Conservation (phyloP, 1,139 yeast species). For the Saccharomycopsis hybrid region DNA sequence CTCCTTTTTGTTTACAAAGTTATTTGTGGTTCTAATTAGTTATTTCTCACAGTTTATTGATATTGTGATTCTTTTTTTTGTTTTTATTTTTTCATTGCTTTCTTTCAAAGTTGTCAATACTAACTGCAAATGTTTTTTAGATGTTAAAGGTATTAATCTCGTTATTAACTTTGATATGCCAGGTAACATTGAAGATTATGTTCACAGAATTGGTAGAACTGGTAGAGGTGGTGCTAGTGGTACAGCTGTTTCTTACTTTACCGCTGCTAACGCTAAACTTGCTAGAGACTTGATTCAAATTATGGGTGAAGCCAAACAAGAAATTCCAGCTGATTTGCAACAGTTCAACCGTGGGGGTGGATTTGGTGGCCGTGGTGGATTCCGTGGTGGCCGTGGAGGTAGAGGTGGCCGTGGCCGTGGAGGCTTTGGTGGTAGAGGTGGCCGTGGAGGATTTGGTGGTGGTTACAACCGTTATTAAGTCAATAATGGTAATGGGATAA, state of each 20-base stretch:
- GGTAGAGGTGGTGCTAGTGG: conserved; percentile 98
- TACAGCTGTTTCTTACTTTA: conserved; percentile 92
- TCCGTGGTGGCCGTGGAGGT: conserved; percentile 43
- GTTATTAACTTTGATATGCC: conserved; percentile 98
- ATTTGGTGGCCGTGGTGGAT: conserved; percentile 52
- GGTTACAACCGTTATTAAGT: conserved; percentile 1
- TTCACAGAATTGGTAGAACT: conserved; percentile 94
- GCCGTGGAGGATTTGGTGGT: conserved; percentile 26
- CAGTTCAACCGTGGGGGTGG: conserved; percentile 46
- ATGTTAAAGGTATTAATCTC: conserved; percentile 92
- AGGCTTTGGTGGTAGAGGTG: conserved; percentile 30
- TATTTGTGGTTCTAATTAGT: no score
- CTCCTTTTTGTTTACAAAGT: no score
- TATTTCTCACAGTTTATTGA: not conserved
- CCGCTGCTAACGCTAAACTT: conserved; percentile 77
- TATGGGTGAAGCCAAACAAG: conserved; percentile 93
- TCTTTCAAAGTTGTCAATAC: not conserved
- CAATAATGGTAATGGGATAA: no score
- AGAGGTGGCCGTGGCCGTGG: conserved; percentile 44
- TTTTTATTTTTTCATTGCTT: conserved; percentile 7
- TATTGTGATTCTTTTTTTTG: not conserved
- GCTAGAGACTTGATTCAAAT: conserved; percentile 90
- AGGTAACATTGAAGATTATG: conserved; percentile 95
- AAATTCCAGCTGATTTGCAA: conserved; percentile 58
- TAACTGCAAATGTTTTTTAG: conserved; percentile 35